A percentile compares a stretch with the other conserved stretches of the same genome.
Conservation (phyloP, 2,329 filamentous ascomycete species). For the Trichophyton rubrum region DNA sequence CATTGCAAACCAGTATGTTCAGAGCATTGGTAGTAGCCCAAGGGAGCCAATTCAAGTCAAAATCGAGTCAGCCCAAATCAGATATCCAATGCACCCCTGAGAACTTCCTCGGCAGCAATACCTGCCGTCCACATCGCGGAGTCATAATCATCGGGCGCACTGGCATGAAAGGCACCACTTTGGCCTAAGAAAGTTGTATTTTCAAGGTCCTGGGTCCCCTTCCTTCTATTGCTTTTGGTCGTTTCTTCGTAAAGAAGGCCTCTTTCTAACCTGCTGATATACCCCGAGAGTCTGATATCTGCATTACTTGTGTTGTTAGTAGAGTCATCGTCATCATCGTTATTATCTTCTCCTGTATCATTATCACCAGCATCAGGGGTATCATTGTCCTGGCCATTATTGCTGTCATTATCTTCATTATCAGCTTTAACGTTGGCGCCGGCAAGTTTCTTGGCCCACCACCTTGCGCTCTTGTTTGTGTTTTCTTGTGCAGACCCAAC, state of each 20-base stretch:
- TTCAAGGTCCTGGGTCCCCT: not conserved
- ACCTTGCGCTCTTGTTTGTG: not conserved
- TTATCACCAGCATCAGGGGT: not conserved
- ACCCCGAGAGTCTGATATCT: conserved; percentile 15
- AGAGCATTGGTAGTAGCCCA: not conserved
- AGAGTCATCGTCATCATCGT: not conserved
- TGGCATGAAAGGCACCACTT: not conserved
- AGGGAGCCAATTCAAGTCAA: too few species aligned
- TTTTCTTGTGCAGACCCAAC: not conserved
- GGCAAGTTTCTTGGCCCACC: conserved; percentile 2
- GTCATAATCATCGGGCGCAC: conserved; percentile 11
- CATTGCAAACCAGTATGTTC: not conserved
- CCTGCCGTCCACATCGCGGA: conserved; percentile 14
- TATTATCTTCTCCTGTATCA: conserved; percentile 5
- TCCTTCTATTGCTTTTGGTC: not conserved
- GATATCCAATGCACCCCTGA: conserved; percentile 9
- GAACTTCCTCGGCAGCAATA: conserved; percentile 13
- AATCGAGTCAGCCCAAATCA: not conserved
- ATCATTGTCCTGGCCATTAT: not conserved
- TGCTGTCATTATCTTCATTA: not conserved
- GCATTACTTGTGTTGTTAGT: not conserved
- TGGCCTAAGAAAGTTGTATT: not conserved
- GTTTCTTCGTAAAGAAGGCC: conserved; percentile 16
- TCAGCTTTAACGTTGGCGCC: conserved; percentile 6
- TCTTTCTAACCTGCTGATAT: conserved; percentile 18